Evolutionary conservation across 2,329 filamentous ascomycete genomes (phyloP).

Genomic region (Aspergillus unguis): DNA sequence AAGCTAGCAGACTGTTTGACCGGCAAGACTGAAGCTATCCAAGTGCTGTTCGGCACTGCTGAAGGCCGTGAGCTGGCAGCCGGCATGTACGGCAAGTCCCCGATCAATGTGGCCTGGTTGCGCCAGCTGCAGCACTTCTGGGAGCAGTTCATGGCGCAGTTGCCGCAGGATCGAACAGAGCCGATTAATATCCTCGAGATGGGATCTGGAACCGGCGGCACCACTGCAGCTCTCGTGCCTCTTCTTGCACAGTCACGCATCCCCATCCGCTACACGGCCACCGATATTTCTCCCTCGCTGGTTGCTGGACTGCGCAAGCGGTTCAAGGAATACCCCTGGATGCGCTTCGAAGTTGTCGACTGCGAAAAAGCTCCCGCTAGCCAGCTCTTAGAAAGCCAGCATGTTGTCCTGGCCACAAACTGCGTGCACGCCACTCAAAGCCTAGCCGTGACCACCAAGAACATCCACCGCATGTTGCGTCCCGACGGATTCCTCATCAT

Average conservation of each 20-base stretch:
- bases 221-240: not conserved
- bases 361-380: conserved; percentile 27
- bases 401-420: conserved; percentile 37
- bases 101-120: conserved; percentile 29
- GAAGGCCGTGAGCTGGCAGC: conserved; percentile 34
- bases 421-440: conserved; percentile 40
- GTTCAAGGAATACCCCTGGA: conserved; percentile 24
- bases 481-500: conserved; percentile 26
- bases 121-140: not conserved
- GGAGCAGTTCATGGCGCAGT: not conserved
- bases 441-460: conserved; percentile 7
- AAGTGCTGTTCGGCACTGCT: conserved; percentile 37
- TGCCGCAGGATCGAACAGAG: not conserved
- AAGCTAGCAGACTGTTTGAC: conserved; percentile 16
- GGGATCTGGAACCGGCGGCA: not conserved
- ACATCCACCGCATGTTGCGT: conserved; percentile 24
- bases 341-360: conserved; percentile 33
- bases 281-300: conserved; percentile 45
- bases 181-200: not conserved
- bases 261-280: conserved; percentile 42
- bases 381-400: conserved; percentile 33
- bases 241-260: not conserved
- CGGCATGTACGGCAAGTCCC: conserved; percentile 40
- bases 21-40: conserved; percentile 36
- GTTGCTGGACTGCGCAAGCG: conserved; percentile 35